Base-by-base conservation (phyloP, 208 protist genomes). In the Plasmodiophora brassicae region DNA sequence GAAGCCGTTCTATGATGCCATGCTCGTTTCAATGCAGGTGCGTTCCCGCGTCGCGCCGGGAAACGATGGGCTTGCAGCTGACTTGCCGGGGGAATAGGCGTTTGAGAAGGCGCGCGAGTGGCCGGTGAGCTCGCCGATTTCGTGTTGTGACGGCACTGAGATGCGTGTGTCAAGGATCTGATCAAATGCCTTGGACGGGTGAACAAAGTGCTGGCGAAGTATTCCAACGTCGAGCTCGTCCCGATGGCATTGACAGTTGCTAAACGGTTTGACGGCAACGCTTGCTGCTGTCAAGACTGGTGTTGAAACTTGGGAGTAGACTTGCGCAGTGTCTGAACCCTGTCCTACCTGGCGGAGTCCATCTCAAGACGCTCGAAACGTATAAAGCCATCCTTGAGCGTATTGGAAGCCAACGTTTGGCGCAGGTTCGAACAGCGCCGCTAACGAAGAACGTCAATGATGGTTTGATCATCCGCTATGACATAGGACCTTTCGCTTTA, bases 41-140 rank as follows among this genome's bases (percentile, higher is more conserved):
- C 20, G 50, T 57, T 25, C 25, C 50, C 50, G n/a, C n/a, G n/a
- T n/a, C n/a, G n/a, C n/a, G n/a, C n/a, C n/a, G n/a, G n/a, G n/a
- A n/a, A n/a, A n/a, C n/a, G n/a, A n/a, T n/a, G n/a, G n/a, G n/a
- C n/a, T n/a, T n/a, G n/a, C 41, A 5, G 65, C 5, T 78, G 5
- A 78, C n/a, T 36, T 38, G 41, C 65, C 25, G 14, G 25, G 14
- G 14, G 41, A 44, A 5, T 78, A 78, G 65, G 65, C 65, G 10
- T 78, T 78, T 32, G 65, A 78, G 65, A 78, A 78, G n/a, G 65
- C 65, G 32, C 65, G 65, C n/a, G 65, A 78, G 41, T 78, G 65
- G 65, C 65, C 65, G 65, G 65, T 78, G 41, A n/a, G n/a, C n/a
- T n/a, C n/a, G n/a, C n/a, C n/a, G n/a, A n/a, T n/a, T n/a, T n/a